phyloP scores from a whole-genome alignment of 495 filamentous ascomycete genomes.

The Articulospora tetracladia region DNA sequence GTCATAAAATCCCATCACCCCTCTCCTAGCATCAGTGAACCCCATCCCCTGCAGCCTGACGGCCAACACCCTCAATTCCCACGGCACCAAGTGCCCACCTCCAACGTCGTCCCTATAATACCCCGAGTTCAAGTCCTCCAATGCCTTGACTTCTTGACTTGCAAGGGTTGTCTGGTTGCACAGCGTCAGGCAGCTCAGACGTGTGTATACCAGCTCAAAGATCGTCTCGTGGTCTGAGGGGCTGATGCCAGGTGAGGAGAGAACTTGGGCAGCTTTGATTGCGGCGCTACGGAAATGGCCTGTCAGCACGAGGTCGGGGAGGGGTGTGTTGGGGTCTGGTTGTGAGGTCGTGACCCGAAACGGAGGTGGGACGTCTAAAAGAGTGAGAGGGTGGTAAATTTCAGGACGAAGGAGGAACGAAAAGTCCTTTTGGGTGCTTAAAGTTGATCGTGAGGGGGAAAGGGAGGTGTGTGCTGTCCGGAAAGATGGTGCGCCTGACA shows the following conservation, averaged over 20 bases:
- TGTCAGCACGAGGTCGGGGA: slow-evolving; percentile 48
- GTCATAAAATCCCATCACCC: slow-evolving; percentile 86
- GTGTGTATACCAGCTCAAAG: slow-evolving; percentile 75
- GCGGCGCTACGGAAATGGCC: slow-evolving; percentile 73
- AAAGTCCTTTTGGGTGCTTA: slow-evolving; percentile 57
- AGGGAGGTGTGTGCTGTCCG: slow-evolving; percentile 9
- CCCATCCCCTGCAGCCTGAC: slow-evolving; percentile 81
- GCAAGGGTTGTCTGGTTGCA: slow-evolving; percentile 65
- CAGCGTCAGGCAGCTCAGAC: slow-evolving; percentile 78
- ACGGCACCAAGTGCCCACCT: slow-evolving; percentile 66
- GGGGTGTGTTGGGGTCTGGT: slow-evolving; percentile 41
- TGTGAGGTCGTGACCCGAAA: slow-evolving; percentile 39
- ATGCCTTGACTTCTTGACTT: slow-evolving; percentile 76
- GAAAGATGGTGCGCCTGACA: slow-evolving; percentile 7
- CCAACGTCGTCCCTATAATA: slow-evolving; percentile 58
- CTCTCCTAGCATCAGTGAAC: slow-evolving; percentile 75
- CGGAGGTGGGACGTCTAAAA: slow-evolving; percentile 59
- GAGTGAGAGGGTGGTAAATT: slow-evolving; percentile 75
- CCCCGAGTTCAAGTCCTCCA: slow-evolving; percentile 74
- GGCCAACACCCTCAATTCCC: slow-evolving; percentile 78
- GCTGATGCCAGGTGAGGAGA: slow-evolving; percentile 36
- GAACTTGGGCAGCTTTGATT: slow-evolving; percentile 65
- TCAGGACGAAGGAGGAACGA: slow-evolving; percentile 72
- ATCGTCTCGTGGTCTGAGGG: slow-evolving; percentile 58
- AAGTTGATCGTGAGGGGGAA: slow-evolving; percentile 17